These are phyloP conservation scores for Talaromyces sp. DNA, from an alignment of 2,329 filamentous ascomycete species.

Conservation along the genomic window DNA sequence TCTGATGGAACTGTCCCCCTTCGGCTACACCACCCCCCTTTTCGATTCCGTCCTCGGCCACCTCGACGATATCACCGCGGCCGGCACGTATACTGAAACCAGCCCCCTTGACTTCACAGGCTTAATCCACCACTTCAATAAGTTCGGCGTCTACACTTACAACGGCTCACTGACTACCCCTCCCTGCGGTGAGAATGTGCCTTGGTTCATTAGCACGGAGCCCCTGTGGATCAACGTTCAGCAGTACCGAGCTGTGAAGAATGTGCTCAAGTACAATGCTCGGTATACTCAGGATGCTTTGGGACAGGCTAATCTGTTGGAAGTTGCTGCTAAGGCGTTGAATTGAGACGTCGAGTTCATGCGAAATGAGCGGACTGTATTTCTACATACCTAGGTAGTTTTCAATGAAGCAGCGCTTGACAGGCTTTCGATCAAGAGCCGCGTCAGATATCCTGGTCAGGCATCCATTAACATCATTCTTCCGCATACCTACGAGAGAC, in stretches of 20 bases:
- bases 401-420: not conserved
- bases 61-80: conserved; percentile 37
- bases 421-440: not conserved
- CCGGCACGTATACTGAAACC: conserved; percentile 40
- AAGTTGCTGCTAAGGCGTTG: conserved; percentile 22
- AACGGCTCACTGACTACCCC: conserved; percentile 60
- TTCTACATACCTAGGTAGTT: not conserved
- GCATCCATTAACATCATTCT: too few species aligned
- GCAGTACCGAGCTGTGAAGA: conserved; percentile 52
- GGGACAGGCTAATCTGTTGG: conserved; percentile 45
- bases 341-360: conserved; percentile 8
- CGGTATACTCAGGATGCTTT: conserved; percentile 53
- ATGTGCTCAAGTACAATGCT: conserved; percentile 54
- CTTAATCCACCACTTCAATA: conserved; percentile 38
- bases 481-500: too few species aligned
- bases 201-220: conserved; percentile 41
- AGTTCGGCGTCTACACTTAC: conserved; percentile 49
- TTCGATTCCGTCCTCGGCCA: conserved; percentile 48
- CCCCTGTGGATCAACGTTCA: conserved; percentile 48
- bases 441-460: not conserved
- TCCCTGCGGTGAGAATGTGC: conserved; percentile 56
- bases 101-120: conserved; percentile 43
- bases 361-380: not conserved
- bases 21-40: conserved; percentile 9
- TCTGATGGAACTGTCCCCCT: conserved; percentile 8